Conservation (phyloP, 306 rosid species). For the Boehmeria nivea region DNA sequence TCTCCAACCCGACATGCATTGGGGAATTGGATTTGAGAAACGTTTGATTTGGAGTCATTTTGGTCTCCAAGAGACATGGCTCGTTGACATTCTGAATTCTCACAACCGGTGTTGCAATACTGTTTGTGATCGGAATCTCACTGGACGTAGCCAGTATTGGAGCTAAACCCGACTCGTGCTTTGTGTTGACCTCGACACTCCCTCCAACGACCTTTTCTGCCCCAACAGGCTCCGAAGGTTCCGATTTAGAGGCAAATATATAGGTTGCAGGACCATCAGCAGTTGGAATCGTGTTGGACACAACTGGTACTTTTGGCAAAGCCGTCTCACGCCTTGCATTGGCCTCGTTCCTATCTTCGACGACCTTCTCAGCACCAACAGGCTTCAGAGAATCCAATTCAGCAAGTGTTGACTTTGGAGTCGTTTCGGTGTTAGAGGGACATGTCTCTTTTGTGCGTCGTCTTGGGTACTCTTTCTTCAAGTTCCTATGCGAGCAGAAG, state of each 20-base stretch:
- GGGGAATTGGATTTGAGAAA: too few relatives aligned
- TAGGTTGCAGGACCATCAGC: too few relatives aligned
- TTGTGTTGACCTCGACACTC: slow-evolving; percentile 19
- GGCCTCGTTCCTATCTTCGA: slow-evolving; percentile 13
- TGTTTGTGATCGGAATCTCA: slow-evolving; percentile 10
- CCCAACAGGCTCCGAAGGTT: too few relatives aligned
- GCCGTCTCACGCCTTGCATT: too few relatives aligned
- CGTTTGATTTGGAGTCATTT: too few relatives aligned
- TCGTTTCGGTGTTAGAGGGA: slow-evolving; percentile 26
- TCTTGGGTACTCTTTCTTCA: slow-evolving; percentile 55
- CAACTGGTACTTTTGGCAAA: slow-evolving; percentile 5
- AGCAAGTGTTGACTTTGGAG: slow-evolving; percentile 20
- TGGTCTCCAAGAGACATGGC: too few relatives aligned
- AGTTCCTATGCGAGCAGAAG: slow-evolving; percentile 51
- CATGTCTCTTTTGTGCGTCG: slow-evolving; percentile 53
- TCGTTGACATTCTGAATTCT: too few relatives aligned
- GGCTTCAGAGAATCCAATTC: slow-evolving; percentile 5
- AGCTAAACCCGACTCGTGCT: slow-evolving; percentile 12
- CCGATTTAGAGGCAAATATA: not conserved
- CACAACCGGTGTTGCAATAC: not conserved
- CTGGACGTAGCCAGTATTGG: not conserved
- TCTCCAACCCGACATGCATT: too few relatives aligned
- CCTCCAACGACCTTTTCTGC: not conserved
- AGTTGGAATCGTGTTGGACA: not conserved
- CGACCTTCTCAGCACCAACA: slow-evolving; percentile 23